Percentiles rank a stretch among this genome's conserved stretches.
Evolutionary conservation across 345 rosid genomes (phyloP).

Genomic region (Sapria himalayana): DNA sequence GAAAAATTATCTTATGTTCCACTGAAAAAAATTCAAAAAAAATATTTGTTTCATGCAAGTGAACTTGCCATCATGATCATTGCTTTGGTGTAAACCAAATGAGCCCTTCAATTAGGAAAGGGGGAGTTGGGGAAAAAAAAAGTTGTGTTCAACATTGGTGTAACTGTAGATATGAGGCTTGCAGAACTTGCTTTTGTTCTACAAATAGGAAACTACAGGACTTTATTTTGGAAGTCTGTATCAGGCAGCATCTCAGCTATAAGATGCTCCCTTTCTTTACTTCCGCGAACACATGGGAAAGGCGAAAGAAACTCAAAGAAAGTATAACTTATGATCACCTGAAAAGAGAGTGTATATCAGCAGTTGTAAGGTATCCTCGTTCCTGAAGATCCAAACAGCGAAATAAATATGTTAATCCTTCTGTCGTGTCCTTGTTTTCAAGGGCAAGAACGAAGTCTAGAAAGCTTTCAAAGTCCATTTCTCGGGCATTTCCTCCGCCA

Average conservation of each 20-base stretch:
- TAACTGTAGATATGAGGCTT: constrained; percentile 51
- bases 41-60: no score
- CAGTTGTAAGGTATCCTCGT: constrained; percentile 78
- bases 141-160: constrained; percentile 9
- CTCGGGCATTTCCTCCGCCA: constrained; percentile 47
- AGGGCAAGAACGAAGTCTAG: constrained; percentile 87
- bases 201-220: constrained; percentile 76
- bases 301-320: no score
- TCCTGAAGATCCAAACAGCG: constrained; percentile 84
- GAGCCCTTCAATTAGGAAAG: no score
- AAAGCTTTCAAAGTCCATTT: constrained; percentile 93
- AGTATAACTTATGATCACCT: constrained; percentile 29
- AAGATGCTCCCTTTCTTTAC: constrained; percentile 85
- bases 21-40: no score
- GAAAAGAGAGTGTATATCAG: constrained; percentile 97
- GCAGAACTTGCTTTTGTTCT: constrained; percentile 34
- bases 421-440: constrained; percentile 95
- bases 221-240: constrained; percentile 79
- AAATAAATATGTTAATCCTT: constrained; percentile 82
- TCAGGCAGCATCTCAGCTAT: constrained; percentile 68
- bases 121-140: no score
- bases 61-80: no score
- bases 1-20: no score
- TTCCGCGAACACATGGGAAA: no score
- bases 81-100: no score